A percentile compares a stretch with the other conserved stretches of the same genome.
Evolutionary conservation across 257 asterid species (phyloP).

Genomic region (Leonotis leonurus): DNA sequence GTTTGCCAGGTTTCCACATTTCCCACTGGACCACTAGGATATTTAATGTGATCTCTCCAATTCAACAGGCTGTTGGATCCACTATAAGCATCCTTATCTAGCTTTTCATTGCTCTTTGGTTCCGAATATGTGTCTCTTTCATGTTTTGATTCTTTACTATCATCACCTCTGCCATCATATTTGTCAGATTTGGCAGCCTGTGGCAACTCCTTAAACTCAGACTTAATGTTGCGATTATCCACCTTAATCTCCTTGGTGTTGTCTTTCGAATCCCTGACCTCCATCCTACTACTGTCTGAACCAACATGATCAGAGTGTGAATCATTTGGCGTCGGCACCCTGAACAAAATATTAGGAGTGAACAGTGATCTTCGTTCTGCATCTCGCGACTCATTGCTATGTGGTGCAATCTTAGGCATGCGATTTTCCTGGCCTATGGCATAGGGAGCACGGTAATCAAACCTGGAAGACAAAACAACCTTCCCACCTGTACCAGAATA

Average conservation of each 20-base stretch:
- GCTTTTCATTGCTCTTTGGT: conserved; percentile 45
- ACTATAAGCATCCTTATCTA: conserved; percentile 56
- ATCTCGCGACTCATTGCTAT: conserved; percentile 61
- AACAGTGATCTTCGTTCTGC: conserved; percentile 71
- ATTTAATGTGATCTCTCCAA: conserved; percentile 73
- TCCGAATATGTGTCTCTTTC: conserved; percentile 67
- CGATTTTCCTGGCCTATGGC: conserved; percentile 60
- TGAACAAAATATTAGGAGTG: conserved; percentile 49
- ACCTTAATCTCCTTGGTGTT: conserved; percentile 49
- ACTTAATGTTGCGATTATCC: conserved; percentile 54
- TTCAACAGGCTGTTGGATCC: conserved; percentile 45
- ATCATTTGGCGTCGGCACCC: conserved; percentile 52
- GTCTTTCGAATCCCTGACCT: conserved; percentile 53
- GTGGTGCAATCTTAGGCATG: conserved; percentile 51
- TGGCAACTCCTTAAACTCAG: conserved; percentile 54
- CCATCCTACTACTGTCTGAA: conserved; percentile 58
- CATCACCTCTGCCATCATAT: conserved; percentile 56
- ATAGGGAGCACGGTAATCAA: conserved; percentile 57
- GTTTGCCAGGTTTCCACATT: conserved; percentile 52
- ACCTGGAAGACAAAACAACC: conserved; percentile 33
- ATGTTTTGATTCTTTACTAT: conserved; percentile 51
- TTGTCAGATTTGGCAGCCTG: conserved; percentile 53
- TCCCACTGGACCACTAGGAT: conserved; percentile 51
- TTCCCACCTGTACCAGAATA: conserved; percentile 46
- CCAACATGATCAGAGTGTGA: conserved; percentile 49